phyloP scores from a whole-genome alignment of 108 stramenopile genomes.

The Skeletonema costatum region DNA sequence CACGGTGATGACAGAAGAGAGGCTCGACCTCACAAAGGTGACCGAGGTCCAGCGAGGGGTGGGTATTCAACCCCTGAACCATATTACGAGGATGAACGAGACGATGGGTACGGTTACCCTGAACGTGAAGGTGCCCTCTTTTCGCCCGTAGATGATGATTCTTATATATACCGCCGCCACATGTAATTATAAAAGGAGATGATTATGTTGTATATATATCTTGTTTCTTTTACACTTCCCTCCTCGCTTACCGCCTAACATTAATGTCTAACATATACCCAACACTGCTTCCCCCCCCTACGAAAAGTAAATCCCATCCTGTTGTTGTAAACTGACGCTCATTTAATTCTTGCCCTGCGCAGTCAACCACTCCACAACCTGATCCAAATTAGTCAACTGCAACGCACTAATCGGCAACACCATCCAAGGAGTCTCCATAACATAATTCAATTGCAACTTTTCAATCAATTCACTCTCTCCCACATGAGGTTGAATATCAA shows the following conservation, averaged over 20 bases:
- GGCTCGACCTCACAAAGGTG: not conserved
- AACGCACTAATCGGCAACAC: slow-evolving; percentile 92
- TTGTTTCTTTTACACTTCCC: not conserved
- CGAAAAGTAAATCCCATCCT: too few species aligned
- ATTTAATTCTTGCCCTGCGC: slow-evolving; percentile 77
- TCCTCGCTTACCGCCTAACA: not conserved
- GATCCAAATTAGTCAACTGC: slow-evolving; percentile 91
- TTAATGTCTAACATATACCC: not conserved
- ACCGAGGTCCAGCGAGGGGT: not conserved
- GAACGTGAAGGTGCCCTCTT: not conserved
- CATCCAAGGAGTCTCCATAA: slow-evolving; percentile 97
- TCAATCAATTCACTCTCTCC: slow-evolving; percentile 89
- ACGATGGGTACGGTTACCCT: not conserved
- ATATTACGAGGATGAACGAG: not conserved
- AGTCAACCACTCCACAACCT: slow-evolving; percentile 94
- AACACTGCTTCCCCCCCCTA: too few species aligned
- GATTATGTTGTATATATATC: not conserved
- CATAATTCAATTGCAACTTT: slow-evolving; percentile 92
- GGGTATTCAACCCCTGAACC: not conserved
- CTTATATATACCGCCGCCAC: not conserved
- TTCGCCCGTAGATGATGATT: slow-evolving; percentile 1
- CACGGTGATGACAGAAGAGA: not conserved
- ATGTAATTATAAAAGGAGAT: not conserved
- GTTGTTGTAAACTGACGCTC: too few species aligned
- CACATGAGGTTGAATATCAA: slow-evolving; percentile 91